phyloP scores from a whole-genome alignment of 345 rosid genomes.

The rapeseed (Brassica napus) region DNA sequence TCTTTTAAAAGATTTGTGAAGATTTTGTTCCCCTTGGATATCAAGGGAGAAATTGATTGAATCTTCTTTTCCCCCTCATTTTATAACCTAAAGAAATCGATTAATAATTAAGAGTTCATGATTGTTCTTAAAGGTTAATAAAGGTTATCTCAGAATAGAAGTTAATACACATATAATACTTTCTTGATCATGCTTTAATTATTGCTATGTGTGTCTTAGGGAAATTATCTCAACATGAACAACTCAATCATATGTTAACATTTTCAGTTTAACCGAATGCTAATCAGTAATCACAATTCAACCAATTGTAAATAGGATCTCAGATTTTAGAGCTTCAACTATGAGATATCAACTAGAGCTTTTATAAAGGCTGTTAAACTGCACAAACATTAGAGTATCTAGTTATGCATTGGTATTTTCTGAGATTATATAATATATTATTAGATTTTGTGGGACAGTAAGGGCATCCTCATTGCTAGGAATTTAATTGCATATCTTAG shows the following conservation, averaged over 20 bases:
- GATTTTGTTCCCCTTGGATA: conserved; percentile 37
- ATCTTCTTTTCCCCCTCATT: neutral
- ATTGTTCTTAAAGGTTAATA: conserved; percentile 25
- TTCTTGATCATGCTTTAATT: neutral
- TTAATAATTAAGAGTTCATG: conserved; percentile 35
- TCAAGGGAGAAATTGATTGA: conserved; percentile 23
- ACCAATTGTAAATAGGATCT: neutral
- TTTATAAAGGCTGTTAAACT: conserved; percentile 4
- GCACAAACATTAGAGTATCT: neutral
- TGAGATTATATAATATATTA: conserved; percentile 6
- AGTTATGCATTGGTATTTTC: conserved; percentile 5
- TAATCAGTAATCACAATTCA: neutral
- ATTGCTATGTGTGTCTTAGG: conserved; percentile 12
- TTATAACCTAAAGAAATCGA: conserved; percentile 35
- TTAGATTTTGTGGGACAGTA: conserved; percentile 14
- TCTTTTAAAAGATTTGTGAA: conserved; percentile 35
- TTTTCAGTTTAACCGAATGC: neutral
- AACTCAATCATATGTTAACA: conserved; percentile 2
- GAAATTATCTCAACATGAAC: neutral
- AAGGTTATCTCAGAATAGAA: conserved; percentile 32
- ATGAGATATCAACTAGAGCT: conserved; percentile 7
- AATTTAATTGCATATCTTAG: too few species aligned
- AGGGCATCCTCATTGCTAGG: too few species aligned
- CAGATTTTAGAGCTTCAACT: conserved; percentile 23
- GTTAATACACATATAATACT: conserved; percentile 3